Base-by-base conservation (phyloP, 1,139 yeast genomes). In the Diutina pseudorugosa region DNA sequence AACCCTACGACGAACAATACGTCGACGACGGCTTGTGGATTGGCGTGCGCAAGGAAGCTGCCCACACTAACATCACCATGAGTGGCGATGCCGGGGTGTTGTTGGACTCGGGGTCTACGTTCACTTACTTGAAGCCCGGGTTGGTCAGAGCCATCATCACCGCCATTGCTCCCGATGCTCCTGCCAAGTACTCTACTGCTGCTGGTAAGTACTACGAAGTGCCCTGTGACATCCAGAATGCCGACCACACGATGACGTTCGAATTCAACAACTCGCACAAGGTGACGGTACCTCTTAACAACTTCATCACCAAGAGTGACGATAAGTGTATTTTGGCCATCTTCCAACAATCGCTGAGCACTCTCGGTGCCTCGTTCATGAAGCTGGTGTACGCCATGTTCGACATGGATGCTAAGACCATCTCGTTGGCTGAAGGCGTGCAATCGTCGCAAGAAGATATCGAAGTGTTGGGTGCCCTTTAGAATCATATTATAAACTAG, bases 371-470 rank as follows among this genome's bases (percentile, higher is more conserved):
- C 3, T 45, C 49, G 23, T 45, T 45, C 23, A 27, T 45, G 49
- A 25, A 45, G 21, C 49, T 27, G 40, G 49, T 16, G 6, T 45
- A 27, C 40, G 40, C 49, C 4, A 4, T 27, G 40, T 45, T 45
- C 18, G 49, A 45, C 14, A n/a, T 45, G 49, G 47, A 43, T n/a
- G 49, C 23, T 16, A 27, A 45, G 19, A 25, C 49, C n/a, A 18
- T 27, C 11, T 25, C 47, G 18, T n/a, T 43, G 3, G 47, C 47
- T 6, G 27, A 19, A 8, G 30, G 27, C 9, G 19, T 21, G 11
- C 14, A 43, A 16, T n/a, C 49, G 3, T 5, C 12, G 2, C 21
- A 25, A 16, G 49, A 45, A 18, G 27, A 45, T 19, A 45, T 45
- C 40, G 40, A 45, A 11, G 49, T 27, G 12, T 45, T 45, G 23